Evolutionary conservation across 2,329 filamentous ascomycete genomes (phyloP), one percentile per base, ranked within the genome.

Genomic region (Calonectria pseudoturangicola): DNA sequence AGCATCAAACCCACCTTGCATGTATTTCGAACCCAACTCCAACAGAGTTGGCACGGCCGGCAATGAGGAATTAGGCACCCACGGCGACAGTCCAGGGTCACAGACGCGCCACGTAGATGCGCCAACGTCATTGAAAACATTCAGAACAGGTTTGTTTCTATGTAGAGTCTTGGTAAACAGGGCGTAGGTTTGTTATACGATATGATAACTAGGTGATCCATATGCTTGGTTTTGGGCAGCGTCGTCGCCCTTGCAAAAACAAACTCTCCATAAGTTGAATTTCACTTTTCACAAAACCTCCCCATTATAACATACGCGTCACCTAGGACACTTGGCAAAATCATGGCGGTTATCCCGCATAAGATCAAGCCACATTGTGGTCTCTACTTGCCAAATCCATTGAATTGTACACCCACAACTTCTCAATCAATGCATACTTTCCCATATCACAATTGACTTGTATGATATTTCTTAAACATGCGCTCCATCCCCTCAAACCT

Each of bases 11-110:
- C 47, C 25, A 47, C 47, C 27, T 13, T n/a, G n/a, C 5, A 15
- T 7, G 15, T 58, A 36, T 65, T 30, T 15, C 73, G 39, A 62
- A 50, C 12, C 21, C 54, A 48, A 30, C 30, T 67, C 25, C 41
- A 73, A 47, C 30, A 62, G 63, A 66, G 56, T 9, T 30, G 70
- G 62, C 48, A 73, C 13, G 12, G 25, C 7, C 51, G 27, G 62
- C 56, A 28, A n/a, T 25, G 62, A 48, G 25, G 62, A 66, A 54
- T 74, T 66, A 47, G 70, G 65, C 28, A 74, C 58, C 73, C 70
- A 68, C 6, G 50, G 58, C 27, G 21, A 39, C 15, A 73, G 39
- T 28, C 60, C 54, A 21, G 62, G 33, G 56, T 50, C 21, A 4
- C 13, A 15, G n/a, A 43, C 58, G 45, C 45, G 63, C 66, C 70